Evolutionary conservation across 345 rosid genomes (phyloP).

Genomic region (Heritiera littoralis): DNA sequence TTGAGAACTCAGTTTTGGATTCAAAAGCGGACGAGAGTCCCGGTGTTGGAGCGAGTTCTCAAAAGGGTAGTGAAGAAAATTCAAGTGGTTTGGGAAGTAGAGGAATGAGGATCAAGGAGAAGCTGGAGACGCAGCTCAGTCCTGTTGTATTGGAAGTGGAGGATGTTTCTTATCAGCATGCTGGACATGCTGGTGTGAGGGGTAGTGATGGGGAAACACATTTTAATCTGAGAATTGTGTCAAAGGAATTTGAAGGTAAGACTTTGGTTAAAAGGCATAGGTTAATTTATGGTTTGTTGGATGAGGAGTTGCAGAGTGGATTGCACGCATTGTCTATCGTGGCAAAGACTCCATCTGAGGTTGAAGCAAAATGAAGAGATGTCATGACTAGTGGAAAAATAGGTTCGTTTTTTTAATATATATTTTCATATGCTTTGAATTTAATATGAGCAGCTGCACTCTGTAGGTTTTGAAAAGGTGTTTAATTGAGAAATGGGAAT

Average conservation of each 20-base stretch:
- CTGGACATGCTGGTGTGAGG: conserved; percentile 86
- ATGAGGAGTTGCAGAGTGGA: conserved; percentile 80
- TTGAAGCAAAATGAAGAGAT: conserved; percentile 29
- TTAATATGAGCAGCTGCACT: not conserved
- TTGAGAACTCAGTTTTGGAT: conserved; percentile 8
- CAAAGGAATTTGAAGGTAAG: conserved; percentile 81
- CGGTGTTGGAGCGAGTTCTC: not conserved
- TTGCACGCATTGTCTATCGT: conserved; percentile 85
- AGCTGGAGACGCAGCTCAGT: conserved; percentile 62
- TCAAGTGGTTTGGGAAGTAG: conserved; percentile 52
- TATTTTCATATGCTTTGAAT: not conserved
- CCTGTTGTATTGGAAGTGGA: conserved; percentile 73
- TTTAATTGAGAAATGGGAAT: not conserved
- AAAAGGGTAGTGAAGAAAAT: conserved; percentile 16
- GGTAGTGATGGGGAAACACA: conserved; percentile 85
- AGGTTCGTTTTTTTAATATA: conserved; percentile 17
- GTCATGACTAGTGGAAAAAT: not conserved
- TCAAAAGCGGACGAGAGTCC: conserved; percentile 21
- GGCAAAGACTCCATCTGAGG: conserved; percentile 82
- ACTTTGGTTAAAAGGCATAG: conserved; percentile 90
- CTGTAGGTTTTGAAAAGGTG: not conserved
- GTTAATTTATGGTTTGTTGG: conserved; percentile 65
- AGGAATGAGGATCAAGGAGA: conserved; percentile 71
- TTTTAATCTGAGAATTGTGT: conserved; percentile 78
- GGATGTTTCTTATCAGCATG: conserved; percentile 92